These are phyloP conservation scores for Croton setiger DNA, from an alignment of 441 rosid species.

Conservation along the genomic window DNA sequence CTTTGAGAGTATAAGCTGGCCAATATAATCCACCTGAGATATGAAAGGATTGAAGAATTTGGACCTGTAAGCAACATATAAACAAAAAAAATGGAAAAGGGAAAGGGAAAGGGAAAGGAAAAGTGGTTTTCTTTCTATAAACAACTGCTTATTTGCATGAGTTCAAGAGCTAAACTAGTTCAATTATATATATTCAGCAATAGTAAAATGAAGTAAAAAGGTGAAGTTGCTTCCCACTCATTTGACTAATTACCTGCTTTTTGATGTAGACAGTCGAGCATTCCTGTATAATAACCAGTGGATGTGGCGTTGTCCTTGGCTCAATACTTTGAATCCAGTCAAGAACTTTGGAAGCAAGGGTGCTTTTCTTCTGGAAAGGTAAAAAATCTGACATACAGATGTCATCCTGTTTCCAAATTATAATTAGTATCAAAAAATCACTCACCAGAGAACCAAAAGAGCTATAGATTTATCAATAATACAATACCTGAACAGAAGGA, in stretches of 20 bases:
- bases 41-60: constrained; percentile 2
- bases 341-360: constrained; percentile 76
- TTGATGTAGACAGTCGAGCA: constrained; percentile 64
- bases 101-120: background rate
- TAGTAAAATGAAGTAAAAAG: background rate
- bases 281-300: constrained; percentile 81
- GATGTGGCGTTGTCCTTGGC: constrained; percentile 63
- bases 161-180: background rate
- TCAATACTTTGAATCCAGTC: constrained; percentile 65
- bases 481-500: constrained; percentile 71
- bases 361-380: constrained; percentile 88
- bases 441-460: background rate
- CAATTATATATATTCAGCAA: background rate
- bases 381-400: constrained; percentile 59
- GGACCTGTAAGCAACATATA: background rate
- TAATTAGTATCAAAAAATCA: constrained; percentile 2
- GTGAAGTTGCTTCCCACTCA: constrained; percentile 5
- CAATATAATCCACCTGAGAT: constrained; percentile 73
- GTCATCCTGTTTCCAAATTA: constrained; percentile 45
- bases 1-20: constrained; percentile 71
- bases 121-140: background rate
- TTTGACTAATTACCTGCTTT: constrained; percentile 62
- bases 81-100: background rate
- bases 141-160: background rate
- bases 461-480: constrained; percentile 17